Evolutionary conservation across 345 rosid species (phyloP).

Genomic region (Microthlaspi erraticum): DNA sequence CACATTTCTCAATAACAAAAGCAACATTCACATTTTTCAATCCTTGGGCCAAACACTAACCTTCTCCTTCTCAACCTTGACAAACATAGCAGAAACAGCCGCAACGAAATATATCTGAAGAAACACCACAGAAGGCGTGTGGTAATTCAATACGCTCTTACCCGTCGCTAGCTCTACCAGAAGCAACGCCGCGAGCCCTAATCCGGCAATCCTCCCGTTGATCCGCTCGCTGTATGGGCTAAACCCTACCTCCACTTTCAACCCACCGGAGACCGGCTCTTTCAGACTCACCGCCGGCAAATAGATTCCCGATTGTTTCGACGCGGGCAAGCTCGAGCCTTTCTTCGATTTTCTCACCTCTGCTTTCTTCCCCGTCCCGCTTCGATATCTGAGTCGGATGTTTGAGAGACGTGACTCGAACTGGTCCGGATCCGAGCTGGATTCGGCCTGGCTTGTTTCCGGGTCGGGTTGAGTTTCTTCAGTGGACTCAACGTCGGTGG

Average conservation of each 20-base stretch:
- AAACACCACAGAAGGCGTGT: constrained; percentile 73
- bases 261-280: constrained; percentile 66
- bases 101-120: constrained; percentile 77
- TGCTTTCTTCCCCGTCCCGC: constrained; percentile 88
- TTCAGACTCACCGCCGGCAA: constrained; percentile 78
- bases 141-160: constrained; percentile 75
- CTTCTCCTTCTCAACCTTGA: constrained; percentile 79
- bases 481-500: constrained; percentile 58
- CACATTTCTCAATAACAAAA: constrained; percentile 18
- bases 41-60: constrained; percentile 75
- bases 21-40: constrained; percentile 8
- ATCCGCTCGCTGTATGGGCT: constrained; percentile 69
- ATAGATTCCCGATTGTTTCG: constrained; percentile 53
- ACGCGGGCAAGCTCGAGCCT: constrained; percentile 42
- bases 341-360: constrained; percentile 73
- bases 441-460: constrained; percentile 40
- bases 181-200: constrained; percentile 76
- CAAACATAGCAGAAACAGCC: constrained; percentile 64
- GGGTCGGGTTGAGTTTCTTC: constrained; percentile 48
- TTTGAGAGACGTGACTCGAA: constrained; percentile 79
- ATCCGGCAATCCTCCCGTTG: constrained; percentile 74
- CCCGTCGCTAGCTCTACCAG: constrained; percentile 93
- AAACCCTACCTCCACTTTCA: constrained; percentile 86
- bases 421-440: constrained; percentile 47
- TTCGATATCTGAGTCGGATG: constrained; percentile 68